A percentile compares a stretch with the other conserved stretches of the same genome.
Evolutionary conservation across 2,329 filamentous ascomycete genomes (phyloP).

Genomic region (Penicillium sp.): DNA sequence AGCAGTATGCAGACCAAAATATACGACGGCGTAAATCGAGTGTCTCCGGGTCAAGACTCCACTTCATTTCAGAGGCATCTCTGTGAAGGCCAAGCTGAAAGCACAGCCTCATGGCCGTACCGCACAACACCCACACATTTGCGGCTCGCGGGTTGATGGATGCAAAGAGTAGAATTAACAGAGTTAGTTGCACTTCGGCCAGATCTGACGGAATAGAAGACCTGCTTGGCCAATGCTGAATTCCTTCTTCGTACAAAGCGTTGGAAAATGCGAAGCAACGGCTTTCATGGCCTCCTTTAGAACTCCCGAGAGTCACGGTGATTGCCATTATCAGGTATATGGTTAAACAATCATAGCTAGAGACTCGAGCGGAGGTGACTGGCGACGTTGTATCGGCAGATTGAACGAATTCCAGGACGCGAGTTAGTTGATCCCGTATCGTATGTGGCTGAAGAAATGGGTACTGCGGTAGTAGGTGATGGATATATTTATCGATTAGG

Average conservation of each 20-base stretch:
- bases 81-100: slow-evolving; percentile 24
- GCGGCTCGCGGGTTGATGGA: slow-evolving; percentile 23
- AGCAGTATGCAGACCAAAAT: slow-evolving; percentile 25
- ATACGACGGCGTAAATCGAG: slow-evolving; percentile 23
- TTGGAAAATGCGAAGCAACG: slow-evolving; percentile 30
- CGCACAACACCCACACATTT: slow-evolving; percentile 26
- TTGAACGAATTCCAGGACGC: slow-evolving; percentile 15
- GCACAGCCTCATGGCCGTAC: slow-evolving; percentile 25
- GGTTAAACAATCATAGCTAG: slow-evolving; percentile 29
- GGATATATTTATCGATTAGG: slow-evolving; percentile 30
- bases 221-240: slow-evolving; percentile 27
- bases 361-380: slow-evolving; percentile 16
- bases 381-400: not conserved
- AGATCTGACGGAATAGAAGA: slow-evolving; percentile 25
- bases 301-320: slow-evolving; percentile 27
- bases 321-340: slow-evolving; percentile 31
- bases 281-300: slow-evolving; percentile 28
- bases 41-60: slow-evolving; percentile 10
- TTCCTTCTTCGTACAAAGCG: slow-evolving; percentile 30
- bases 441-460: slow-evolving; percentile 25
- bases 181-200: slow-evolving; percentile 22
- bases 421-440: slow-evolving; percentile 26
- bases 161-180: slow-evolving; percentile 24
- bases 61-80: slow-evolving; percentile 19
- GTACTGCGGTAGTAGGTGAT: slow-evolving; percentile 26